Percentiles rank a stretch among this genome's conserved stretches.
Evolutionary conservation across 805 yeast species (phyloP).

Genomic region (Yarrowia porcina): DNA sequence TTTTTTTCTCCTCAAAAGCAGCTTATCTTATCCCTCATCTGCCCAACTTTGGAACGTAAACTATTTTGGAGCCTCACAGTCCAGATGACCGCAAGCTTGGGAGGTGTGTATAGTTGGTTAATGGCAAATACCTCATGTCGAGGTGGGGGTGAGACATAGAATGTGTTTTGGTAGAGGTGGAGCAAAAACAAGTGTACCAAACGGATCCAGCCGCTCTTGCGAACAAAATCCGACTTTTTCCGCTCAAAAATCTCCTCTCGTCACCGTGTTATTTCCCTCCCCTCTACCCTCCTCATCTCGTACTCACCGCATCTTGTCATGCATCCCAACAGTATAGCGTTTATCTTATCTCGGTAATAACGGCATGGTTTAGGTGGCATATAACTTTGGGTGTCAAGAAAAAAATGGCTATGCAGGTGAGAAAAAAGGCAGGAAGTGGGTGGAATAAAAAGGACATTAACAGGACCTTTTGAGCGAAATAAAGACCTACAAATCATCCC

Average conservation of each 20-base stretch:
- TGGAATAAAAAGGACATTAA: too few species aligned
- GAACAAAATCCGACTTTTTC: too few species aligned
- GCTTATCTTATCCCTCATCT: background rate
- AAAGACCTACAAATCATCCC: background rate
- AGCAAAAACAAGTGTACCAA: too few species aligned
- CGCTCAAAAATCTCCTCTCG: too few species aligned
- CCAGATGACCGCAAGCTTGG: background rate
- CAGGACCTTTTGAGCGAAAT: background rate
- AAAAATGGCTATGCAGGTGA: background rate
- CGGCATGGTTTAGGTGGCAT: slow-evolving; percentile 22
- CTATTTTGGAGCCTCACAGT: background rate
- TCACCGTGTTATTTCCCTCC: background rate
- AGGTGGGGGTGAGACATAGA: too few species aligned
- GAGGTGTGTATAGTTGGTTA: background rate
- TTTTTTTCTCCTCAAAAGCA: background rate
- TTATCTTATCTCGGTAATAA: slow-evolving; percentile 23
- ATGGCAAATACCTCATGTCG: slow-evolving; percentile 7
- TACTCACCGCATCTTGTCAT: background rate
- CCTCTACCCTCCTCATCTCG: background rate
- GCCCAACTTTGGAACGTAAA: background rate
- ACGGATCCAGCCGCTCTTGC: too few species aligned
- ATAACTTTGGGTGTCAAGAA: background rate
- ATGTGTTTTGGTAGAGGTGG: too few species aligned
- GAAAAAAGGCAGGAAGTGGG: background rate
- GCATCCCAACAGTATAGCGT: background rate